Evolutionary conservation across 176 grass and related monocot species (phyloP).

Genomic region (Miscanthus lutarioriparius): DNA sequence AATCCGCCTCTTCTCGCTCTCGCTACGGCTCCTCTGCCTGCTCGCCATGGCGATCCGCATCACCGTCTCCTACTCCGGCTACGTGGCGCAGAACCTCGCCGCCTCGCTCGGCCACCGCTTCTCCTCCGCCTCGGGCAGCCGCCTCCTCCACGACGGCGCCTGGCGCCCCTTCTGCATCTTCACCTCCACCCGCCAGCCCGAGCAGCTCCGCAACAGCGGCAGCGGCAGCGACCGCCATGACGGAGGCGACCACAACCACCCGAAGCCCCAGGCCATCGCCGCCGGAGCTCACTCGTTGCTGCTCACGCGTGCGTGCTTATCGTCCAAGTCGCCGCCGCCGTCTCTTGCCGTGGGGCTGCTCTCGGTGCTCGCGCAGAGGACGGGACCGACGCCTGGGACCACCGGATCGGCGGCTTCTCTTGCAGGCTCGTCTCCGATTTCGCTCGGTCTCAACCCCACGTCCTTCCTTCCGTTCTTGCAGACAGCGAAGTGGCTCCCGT

Average conservation of each 20-base stretch:
- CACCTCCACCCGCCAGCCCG: slow-evolving; percentile 46
- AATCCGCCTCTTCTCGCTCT: slow-evolving; percentile 33
- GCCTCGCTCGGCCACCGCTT: slow-evolving; percentile 40
- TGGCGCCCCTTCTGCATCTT: slow-evolving; percentile 68
- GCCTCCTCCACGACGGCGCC: slow-evolving; percentile 45
- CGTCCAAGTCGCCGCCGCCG: slow-evolving; percentile 45
- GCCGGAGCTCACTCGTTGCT: slow-evolving; percentile 35
- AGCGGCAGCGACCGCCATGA: slow-evolving; percentile 7
- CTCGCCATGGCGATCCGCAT: slow-evolving; percentile 90
- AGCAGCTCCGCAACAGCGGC: slow-evolving; percentile 26
- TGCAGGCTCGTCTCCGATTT: slow-evolving; percentile 57
- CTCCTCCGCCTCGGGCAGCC: slow-evolving; percentile 41
- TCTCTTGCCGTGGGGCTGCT: slow-evolving; percentile 53
- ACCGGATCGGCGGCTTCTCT: slow-evolving; percentile 41
- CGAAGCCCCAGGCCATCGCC: slow-evolving; percentile 27
- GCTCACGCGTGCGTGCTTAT: slow-evolving; percentile 36
- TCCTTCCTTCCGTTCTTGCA: slow-evolving; percentile 82
- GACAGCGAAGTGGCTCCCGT: slow-evolving; percentile 83
- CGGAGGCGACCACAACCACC: slow-evolving; percentile 38
- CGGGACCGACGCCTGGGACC: slow-evolving; percentile 28
- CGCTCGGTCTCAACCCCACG: slow-evolving; percentile 71
- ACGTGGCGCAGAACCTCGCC: slow-evolving; percentile 70
- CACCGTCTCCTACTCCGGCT: slow-evolving; percentile 83
- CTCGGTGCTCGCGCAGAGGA: slow-evolving; percentile 53
- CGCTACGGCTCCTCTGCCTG: slow-evolving; percentile 50